phyloP scores from a whole-genome alignment of 768 basidiomycete species.

The Lanmaoa pseudosensibilis region DNA sequence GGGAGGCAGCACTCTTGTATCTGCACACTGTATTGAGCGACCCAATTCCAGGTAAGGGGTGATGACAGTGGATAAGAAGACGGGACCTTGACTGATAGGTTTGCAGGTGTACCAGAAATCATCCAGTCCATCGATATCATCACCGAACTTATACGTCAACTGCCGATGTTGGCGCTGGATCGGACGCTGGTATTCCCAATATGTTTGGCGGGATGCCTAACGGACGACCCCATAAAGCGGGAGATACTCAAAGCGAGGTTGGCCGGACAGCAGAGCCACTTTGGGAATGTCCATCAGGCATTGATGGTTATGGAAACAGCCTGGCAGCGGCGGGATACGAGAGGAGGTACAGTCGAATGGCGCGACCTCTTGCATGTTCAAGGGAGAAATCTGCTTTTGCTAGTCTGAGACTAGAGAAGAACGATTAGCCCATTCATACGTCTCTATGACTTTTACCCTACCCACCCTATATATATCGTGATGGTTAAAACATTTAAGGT shows the following conservation, averaged over 20 bases:
- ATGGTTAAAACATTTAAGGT: conserved; percentile 5
- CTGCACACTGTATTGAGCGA: conserved; percentile 71
- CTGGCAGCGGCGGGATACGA: conserved; percentile 65
- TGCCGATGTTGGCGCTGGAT: conserved; percentile 62
- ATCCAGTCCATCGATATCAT: conserved; percentile 53
- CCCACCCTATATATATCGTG: conserved; percentile 19
- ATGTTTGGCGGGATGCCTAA: conserved; percentile 71
- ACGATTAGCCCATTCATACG: background rate
- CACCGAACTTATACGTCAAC: conserved; percentile 50
- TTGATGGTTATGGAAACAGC: conserved; percentile 64
- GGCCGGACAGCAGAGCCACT: conserved; percentile 51
- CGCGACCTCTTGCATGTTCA: conserved; percentile 48
- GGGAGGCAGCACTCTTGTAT: conserved; percentile 65
- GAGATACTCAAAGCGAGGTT: conserved; percentile 61
- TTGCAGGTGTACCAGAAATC: conserved; percentile 71
- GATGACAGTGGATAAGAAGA: conserved; percentile 1
- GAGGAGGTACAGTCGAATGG: conserved; percentile 56
- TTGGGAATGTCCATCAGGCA: conserved; percentile 60
- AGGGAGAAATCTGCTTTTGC: conserved; percentile 29
- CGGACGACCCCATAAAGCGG: conserved; percentile 58
- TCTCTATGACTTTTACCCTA: conserved; percentile 14
- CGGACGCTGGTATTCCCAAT: conserved; percentile 71
- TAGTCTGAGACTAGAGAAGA: conserved; percentile 25
- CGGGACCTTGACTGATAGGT: conserved; percentile 1
- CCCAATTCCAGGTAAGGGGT: conserved; percentile 62